Evolutionary conservation across 2,329 filamentous ascomycete genomes (phyloP), one percentile per base, ranked within the genome.

Genomic region (Arthroderma uncinatum): DNA sequence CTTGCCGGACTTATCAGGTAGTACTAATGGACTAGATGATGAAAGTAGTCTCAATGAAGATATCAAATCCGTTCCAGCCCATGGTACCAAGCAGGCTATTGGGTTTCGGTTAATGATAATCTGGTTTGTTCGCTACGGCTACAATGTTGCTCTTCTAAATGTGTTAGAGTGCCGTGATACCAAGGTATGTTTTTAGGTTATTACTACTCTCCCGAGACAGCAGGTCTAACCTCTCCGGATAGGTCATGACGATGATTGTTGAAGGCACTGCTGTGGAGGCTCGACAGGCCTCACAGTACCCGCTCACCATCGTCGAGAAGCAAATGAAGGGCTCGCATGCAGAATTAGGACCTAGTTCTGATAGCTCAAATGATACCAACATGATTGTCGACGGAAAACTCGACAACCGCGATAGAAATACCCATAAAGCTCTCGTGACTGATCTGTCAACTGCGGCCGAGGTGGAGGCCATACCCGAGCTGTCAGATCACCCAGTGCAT

Each of bases 141-240:
- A 79, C 65, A 85, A 82, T 63, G 74, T 85, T 4, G 82, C 81
- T 1, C 70, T 87, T 23, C 74, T 87, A 44, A 84, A 88, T 59
- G 79, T 77, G 34, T 66, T 87, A 9, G 78, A 83, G 54, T 85
- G 81, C 63, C 71, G 74, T 53, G 84, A 86, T 64, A 84, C 82
- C 1, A 86, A 86, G 68, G 80, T 81, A 62, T 39, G 63, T 56
- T 34, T 28, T 21, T 53, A 19, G 16, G 19, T 6, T 33, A 2
- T n/a, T 21, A 56, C 30, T 25, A 14, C 19, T 34, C 12, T 25
- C 44, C 14, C 14, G 60, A 57, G 47, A 40, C 63, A 25, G 28
- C 25, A 58, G 21, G 23, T 16, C 23, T 42, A 48, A 14, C 36
- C 14, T 12, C 7, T 33, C n/a, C 36, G 5, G 61, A 0, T 65